Evolutionary conservation across 2,329 filamentous ascomycete species (phyloP).

Genomic region (Aspergillus fructus): DNA sequence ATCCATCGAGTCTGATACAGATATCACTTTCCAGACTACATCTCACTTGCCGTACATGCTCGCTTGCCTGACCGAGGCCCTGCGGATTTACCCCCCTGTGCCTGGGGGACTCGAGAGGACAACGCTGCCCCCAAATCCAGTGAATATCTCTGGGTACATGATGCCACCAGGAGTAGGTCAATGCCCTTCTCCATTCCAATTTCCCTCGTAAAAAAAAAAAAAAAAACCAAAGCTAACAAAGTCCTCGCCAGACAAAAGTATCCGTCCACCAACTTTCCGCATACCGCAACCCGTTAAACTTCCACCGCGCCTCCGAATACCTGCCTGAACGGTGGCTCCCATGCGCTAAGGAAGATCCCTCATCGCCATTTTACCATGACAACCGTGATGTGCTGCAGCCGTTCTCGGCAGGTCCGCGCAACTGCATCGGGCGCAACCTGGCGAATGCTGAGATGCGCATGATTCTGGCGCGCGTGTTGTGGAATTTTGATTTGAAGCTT

Average conservation of each 20-base stretch:
- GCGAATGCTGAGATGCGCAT: too few relatives aligned
- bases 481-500: too few relatives aligned
- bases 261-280: conserved; percentile 26
- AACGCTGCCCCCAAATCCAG: conserved; percentile 39
- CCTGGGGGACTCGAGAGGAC: conserved; percentile 36
- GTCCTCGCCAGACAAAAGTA: conserved; percentile 19
- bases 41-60: conserved; percentile 37
- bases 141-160: background rate
- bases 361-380: background rate
- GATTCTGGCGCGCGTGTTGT: too few relatives aligned
- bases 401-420: too few relatives aligned
- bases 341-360: background rate
- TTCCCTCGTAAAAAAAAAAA: too few relatives aligned
- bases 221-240: too few relatives aligned
- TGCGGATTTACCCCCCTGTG: conserved; percentile 49
- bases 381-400: background rate
- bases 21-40: conserved; percentile 12
- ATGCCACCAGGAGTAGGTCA: background rate
- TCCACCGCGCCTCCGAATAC: conserved; percentile 22
- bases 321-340: conserved; percentile 30
- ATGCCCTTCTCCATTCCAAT: too few relatives aligned
- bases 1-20: conserved; percentile 9
- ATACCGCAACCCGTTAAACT: conserved; percentile 21
- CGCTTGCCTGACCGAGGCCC: conserved; percentile 47
- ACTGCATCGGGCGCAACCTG: too few relatives aligned